Base-by-base conservation (phyloP, 306 rosid species). In the Canavalia ensiformis region DNA sequence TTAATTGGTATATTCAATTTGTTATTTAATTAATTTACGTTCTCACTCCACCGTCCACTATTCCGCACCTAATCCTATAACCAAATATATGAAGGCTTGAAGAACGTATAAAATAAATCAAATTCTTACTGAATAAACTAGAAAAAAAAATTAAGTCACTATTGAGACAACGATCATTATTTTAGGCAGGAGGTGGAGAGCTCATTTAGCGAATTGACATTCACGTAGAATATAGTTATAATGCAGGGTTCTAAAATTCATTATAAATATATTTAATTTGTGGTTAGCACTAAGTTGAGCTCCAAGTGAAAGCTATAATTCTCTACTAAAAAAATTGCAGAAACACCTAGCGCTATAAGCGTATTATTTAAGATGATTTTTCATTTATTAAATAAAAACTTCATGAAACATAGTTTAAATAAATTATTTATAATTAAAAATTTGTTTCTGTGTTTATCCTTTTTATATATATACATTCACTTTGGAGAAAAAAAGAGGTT, bases 31-130 rank as follows among this genome's bases (percentile, higher is more conserved):
- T 34, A 37, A 18, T 18, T 45, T 65, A 44, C 51, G n/a, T 28
- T 39, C 51, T 45, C 31, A 41, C 11, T 39, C 65, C 51, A 47
- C 47, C 58, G 8, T 52, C 4, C n/a, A 62, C 37, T n/a, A 13
- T 72, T 72, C 57, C 58, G 63, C 56, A 63, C n/a, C 8, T 6
- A 35, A 54, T 34, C 56, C 13, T 10, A 31, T 45, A 4, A n/a
- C 0, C 45, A 65, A 28, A 12, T n/a, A 75, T 49, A 30, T 6
- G 12, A 41, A 63, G 65, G 7, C 11, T 58, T 78, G 59, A 56
- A 55, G 35, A 41, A 42, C 34, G 34, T 30, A 68, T 44, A n/a
- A 50, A 78, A n/a, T 25, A 55, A 68, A 46, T 73, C 5, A 54
- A 7, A 39, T 37, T 12, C 6, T 2, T 30, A 75, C 58, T 44